Percentiles rank a stretch among this genome's conserved stretches.
Conservation (phyloP, 257 asterid genomes). For the Ilex aquifolium region DNA sequence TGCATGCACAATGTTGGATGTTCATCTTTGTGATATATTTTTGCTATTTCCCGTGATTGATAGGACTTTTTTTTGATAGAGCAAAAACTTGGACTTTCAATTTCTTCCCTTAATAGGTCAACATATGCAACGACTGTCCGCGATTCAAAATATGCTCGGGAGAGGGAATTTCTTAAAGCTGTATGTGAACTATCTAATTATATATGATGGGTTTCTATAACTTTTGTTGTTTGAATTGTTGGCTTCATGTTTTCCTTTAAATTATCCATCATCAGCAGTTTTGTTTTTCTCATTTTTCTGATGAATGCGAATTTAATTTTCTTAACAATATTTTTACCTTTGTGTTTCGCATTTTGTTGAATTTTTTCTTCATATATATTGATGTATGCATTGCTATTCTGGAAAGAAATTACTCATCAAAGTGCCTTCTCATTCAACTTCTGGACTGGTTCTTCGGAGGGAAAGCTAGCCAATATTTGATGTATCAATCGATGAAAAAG, state of each 20-base stretch:
- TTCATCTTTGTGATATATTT: background rate
- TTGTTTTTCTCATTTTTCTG: too few relatives aligned
- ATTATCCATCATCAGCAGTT: too few relatives aligned
- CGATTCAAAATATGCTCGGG: slow-evolving; percentile 85
- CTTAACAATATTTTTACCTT: too few relatives aligned
- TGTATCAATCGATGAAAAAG: too few relatives aligned
- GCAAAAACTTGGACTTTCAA: background rate
- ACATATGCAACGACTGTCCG: slow-evolving; percentile 92
- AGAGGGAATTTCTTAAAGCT: slow-evolving; percentile 85
- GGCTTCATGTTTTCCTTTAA: background rate
- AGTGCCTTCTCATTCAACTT: too few relatives aligned
- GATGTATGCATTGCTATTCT: too few relatives aligned
- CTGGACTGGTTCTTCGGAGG: too few relatives aligned
- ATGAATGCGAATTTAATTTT: too few relatives aligned
- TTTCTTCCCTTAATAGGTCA: slow-evolving; percentile 38
- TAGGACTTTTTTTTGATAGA: background rate
- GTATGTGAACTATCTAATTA: slow-evolving; percentile 29
- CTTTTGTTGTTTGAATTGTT: slow-evolving; percentile 6
- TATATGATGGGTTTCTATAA: background rate
- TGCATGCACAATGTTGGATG: background rate
- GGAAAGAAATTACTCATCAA: too few relatives aligned
- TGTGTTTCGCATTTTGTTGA: too few relatives aligned
- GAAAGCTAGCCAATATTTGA: too few relatives aligned
- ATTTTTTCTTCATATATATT: too few relatives aligned
- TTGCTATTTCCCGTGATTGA: background rate